Base-by-base conservation (phyloP, 805 yeast species). In the Pichia gijzeniarum region DNA sequence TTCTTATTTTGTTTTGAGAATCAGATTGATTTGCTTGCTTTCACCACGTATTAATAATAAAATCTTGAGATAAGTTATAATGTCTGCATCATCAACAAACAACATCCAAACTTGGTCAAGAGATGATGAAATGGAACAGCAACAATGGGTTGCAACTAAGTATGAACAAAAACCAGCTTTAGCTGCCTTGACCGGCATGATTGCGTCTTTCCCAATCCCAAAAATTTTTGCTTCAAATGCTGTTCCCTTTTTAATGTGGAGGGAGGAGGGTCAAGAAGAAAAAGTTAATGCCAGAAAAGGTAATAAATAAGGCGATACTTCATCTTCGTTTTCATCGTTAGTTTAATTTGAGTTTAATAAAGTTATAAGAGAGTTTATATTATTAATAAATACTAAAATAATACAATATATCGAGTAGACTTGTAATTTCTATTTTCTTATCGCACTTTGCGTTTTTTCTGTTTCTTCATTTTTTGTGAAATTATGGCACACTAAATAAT, bases 401-500 rank as follows among this genome's bases (percentile, higher is more conserved):
- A 25, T 25, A 25, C 28, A 25, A 7, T 25, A 25, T 25, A 25
- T 25, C 28, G 28, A 25, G 28, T 25, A 21, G n/a, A 12, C 10
- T 28, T 17, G 32, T 25, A 41, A 18, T 14, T 20, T 40, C n/a
- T 30, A 40, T 33, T 19, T 16, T 16, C 19, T 19, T 12, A 18
- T 35, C 38, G 19, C 14, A 18, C 17, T 13, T 12, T 5, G 38
- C 38, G n/a, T 16, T 35, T 35, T 7, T 30, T 30, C 13, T 9
- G 8, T 30, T 30, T 7, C 6, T 30, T 10, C 7, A 4, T 8
- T 35, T 17, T 18, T 34, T 5, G 3, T 6, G 9, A 31, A 31
- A 5, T 60, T 69, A 84, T 69, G 95, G 95, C 59, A 89, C 95
- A 61, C 87, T 83, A 73, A 93, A 91, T 53, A 93, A 73, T 41